phyloP scores from a whole-genome alignment of 2,329 filamentous ascomycete genomes.

The Mycosphaerella sp. region DNA sequence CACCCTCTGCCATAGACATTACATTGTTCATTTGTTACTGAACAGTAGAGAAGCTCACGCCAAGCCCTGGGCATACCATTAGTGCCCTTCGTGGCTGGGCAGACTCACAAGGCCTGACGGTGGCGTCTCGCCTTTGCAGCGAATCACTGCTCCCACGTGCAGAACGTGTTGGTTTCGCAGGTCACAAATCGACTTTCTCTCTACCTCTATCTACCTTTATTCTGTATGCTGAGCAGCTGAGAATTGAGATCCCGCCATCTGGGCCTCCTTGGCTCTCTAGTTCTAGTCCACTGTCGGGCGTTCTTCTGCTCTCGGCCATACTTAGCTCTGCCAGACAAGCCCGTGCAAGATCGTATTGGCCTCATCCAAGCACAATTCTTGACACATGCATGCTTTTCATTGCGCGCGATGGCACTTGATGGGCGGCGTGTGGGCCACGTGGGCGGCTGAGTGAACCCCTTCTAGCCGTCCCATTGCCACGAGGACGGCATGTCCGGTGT shows the following conservation, averaged over 20 bases:
- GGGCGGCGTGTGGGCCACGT: slow-evolving; percentile 11
- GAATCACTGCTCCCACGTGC: not conserved
- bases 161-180: not conserved
- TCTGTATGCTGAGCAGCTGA: too few species aligned
- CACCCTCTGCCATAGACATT: too few species aligned
- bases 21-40: too few species aligned
- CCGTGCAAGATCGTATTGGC: not conserved
- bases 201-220: too few species aligned
- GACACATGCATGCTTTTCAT: not conserved
- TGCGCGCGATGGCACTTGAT: too few species aligned
- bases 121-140: not conserved
- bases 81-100: not conserved
- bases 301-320: slow-evolving; percentile 5
- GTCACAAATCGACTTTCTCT: not conserved
- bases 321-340: slow-evolving; percentile 3
- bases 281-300: slow-evolving; percentile 1
- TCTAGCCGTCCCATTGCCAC: not conserved
- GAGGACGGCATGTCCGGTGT: too few species aligned
- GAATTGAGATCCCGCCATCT: too few species aligned
- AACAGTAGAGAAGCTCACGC: too few species aligned
- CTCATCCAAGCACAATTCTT: not conserved
- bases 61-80: not conserved
- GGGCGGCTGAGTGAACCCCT: not conserved
- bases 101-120: not conserved
- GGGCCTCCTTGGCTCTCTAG: slow-evolving; percentile 1